Base-by-base conservation (phyloP, 352 stramenopile species). In the Globisporangium abappressorium region DNA sequence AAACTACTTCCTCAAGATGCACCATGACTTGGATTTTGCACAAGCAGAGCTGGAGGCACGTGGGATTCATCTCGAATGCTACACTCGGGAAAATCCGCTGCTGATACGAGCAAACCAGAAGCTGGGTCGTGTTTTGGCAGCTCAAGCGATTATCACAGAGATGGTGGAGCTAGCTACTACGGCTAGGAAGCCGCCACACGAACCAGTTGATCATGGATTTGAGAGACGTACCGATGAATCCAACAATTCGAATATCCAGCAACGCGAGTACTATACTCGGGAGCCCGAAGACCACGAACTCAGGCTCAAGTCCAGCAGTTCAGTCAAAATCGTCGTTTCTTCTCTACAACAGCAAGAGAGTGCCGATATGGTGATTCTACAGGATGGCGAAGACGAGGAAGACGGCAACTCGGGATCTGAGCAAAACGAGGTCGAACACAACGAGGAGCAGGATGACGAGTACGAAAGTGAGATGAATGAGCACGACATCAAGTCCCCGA, bases 1-100 rank as follows among this genome's bases (percentile, higher is more conserved):
- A 46, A 90, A 94, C 49, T 94, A 92, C 67, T 92, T 92, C 30
- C 28, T 87, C 8, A 92, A 92, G 57, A 91, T 92, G 84, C 55
- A 78, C 24, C 75, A 38, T 30, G 85, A 92, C 69, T 66, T 94
- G 47, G 82, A 91, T 67, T 94, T 92, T 70, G 84, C 81, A 9
- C 76, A 82, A 46, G 38, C 72, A 7, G 84, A 88, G 60, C 62
- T 92, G 3, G 70, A 79, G 43, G 75, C 68, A 24, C 77, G 83
- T 24, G 85, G 84, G 2, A 70, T 91, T 2, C 70, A 74, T 24
- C 66, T 92, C 5, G 77, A 90, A 56, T 92, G 81, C 46, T 92
- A 83, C 47, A 76, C 66, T 8, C 62, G 63, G 18, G 63, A 69
- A 20, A 94, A 94, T 51, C 81, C 84, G 2, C 55, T 94, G 20